phyloP scores from a whole-genome alignment of 2,329 filamentous ascomycete species.

The Emmonsiellopsis sp. region DNA sequence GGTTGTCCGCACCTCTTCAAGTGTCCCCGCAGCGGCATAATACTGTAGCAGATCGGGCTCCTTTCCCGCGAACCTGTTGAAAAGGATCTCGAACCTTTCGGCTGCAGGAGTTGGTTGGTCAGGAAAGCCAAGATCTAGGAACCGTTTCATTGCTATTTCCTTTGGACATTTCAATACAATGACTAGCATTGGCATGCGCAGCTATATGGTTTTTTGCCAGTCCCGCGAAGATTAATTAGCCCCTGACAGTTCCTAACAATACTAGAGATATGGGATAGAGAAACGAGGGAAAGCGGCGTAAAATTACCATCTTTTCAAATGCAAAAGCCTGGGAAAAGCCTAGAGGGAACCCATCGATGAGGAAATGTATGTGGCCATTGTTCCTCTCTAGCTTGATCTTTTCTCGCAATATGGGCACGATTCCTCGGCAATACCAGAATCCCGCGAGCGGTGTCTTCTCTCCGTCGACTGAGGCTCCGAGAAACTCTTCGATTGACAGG shows the following conservation, averaged over 20 bases:
- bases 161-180: neutral
- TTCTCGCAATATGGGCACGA: constrained; percentile 2
- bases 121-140: neutral
- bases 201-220: neutral
- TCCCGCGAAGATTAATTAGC: neutral
- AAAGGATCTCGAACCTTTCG: neutral
- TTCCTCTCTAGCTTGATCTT: constrained; percentile 6
- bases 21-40: no score
- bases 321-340: constrained; percentile 4
- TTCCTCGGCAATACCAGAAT: constrained; percentile 2
- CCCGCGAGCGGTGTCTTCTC: neutral
- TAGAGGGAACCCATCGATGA: constrained; percentile 9
- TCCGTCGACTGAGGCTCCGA: constrained; percentile 3
- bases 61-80: neutral
- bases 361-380: constrained; percentile 3
- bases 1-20: no score
- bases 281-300: neutral
- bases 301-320: constrained; percentile 7
- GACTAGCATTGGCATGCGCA: neutral
- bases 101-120: neutral
- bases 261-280: neutral
- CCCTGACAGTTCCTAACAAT: no score
- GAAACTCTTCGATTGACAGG: constrained; percentile 7
- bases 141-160: neutral
- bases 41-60: no score